Conservation (phyloP, 768 basidiomycete species). For the Peribolospora kevripleyi region DNA sequence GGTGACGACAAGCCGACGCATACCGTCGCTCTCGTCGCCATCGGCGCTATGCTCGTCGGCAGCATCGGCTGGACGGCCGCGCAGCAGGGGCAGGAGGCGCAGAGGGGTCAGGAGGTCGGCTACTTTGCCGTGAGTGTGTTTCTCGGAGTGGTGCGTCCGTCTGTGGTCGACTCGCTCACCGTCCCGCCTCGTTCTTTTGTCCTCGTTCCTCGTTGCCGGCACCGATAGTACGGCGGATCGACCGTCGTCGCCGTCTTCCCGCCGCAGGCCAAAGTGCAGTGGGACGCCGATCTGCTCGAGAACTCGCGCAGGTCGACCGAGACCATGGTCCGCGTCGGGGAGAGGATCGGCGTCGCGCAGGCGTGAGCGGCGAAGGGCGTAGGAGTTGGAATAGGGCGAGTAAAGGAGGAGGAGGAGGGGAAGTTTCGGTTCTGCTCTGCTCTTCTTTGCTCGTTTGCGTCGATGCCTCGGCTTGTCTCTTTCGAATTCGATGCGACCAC, state of each 20-base stretch:
- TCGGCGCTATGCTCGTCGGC: constrained; percentile 62
- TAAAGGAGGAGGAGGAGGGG: no score
- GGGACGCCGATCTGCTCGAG: constrained; percentile 31
- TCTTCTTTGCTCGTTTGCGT: no score
- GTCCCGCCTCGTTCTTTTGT: neutral
- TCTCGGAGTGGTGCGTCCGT: constrained; percentile 7
- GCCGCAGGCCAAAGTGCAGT: constrained; percentile 8
- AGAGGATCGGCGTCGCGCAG: constrained; percentile 15
- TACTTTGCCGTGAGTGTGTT: constrained; percentile 33
- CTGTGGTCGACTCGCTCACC: neutral
- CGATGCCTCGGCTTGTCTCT: no score
- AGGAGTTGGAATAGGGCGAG: no score
- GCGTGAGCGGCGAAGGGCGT: no score
- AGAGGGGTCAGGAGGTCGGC: constrained; percentile 29
- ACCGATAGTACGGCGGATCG: constrained; percentile 39
- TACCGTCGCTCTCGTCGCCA: constrained; percentile 39
- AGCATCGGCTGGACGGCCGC: constrained; percentile 38
- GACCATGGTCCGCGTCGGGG: constrained; percentile 38
- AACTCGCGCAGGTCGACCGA: constrained; percentile 36
- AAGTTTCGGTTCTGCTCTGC: no score
- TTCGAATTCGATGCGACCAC: no score
- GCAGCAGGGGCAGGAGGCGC: constrained; percentile 17
- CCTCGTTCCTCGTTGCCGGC: no score
- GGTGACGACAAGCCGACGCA: constrained; percentile 14
- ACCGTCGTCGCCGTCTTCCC: constrained; percentile 42